Percentiles rank a stretch among this genome's conserved stretches.
These are phyloP conservation scores for Aureobasidium mangrovei DNA, from an alignment of 2,329 filamentous ascomycete genomes.

Conservation along the genomic window DNA sequence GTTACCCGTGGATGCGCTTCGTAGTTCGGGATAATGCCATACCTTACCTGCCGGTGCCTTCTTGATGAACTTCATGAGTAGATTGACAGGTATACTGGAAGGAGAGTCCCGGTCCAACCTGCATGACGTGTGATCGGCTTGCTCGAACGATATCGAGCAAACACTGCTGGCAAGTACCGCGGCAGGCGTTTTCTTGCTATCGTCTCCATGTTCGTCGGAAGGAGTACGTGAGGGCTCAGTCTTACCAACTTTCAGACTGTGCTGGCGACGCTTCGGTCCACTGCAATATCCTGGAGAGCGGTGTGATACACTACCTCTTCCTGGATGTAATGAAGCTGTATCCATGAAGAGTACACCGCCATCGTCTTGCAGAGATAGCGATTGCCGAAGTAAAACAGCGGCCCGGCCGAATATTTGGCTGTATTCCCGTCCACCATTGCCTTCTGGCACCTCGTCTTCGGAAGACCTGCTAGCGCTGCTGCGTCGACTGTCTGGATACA, in stretches of 20 bases:
- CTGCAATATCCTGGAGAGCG: background rate
- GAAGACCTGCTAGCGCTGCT: background rate
- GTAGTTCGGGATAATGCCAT: slow-evolving; percentile 1
- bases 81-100: background rate
- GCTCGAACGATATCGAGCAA: background rate
- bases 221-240: background rate
- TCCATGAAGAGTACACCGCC: slow-evolving; percentile 6
- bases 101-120: background rate
- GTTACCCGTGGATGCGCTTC: background rate
- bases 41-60: background rate
- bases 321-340: background rate
- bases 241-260: background rate
- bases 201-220: background rate
- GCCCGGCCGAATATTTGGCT: slow-evolving; percentile 2
- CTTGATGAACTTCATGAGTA: slow-evolving; percentile 5
- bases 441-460: slow-evolving; percentile 2
- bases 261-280: background rate
- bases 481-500: background rate
- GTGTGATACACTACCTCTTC: background rate
- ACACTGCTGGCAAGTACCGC: slow-evolving; percentile 3
- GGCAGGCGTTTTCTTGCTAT: background rate
- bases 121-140: background rate
- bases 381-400: background rate
- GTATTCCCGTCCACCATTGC: slow-evolving; percentile 3
- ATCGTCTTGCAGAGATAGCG: background rate